These are phyloP conservation scores for Rhizopogon vesiculosus DNA, from an alignment of 768 basidiomycete genomes.

Conservation along the genomic window DNA sequence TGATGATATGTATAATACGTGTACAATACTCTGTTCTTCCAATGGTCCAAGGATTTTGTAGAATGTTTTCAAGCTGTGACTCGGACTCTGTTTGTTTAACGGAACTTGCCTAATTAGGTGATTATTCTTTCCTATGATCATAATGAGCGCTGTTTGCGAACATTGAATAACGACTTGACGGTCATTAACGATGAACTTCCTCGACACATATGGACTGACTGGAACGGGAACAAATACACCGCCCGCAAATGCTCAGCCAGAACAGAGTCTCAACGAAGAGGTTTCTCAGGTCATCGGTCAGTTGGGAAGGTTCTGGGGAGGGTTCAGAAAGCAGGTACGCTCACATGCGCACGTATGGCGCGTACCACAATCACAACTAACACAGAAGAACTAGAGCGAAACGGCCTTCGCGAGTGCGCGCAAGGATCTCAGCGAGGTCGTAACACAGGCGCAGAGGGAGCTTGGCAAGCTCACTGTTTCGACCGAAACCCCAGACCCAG, in stretches of 20 bases:
- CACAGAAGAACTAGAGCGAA: conserved; percentile 50
- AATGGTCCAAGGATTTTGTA: background rate
- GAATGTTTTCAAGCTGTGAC: no score
- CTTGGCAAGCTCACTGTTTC: conserved; percentile 50
- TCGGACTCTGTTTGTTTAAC: no score
- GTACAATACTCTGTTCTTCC: conserved; percentile 8
- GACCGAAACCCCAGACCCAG: conserved; percentile 15
- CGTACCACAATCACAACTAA: background rate
- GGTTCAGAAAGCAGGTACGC: conserved; percentile 82
- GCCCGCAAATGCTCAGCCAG: conserved; percentile 35
- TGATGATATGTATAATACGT: conserved; percentile 4
- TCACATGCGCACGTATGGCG: background rate
- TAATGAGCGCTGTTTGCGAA: background rate
- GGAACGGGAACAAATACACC: conserved; percentile 42
- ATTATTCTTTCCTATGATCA: background rate
- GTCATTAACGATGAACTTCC: conserved; percentile 56
- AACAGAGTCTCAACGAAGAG: conserved; percentile 74
- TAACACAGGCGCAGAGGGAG: conserved; percentile 77
- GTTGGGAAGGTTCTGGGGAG: conserved; percentile 84
- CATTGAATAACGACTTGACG: background rate
- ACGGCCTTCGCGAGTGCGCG: conserved; percentile 61
- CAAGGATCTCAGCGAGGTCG: conserved; percentile 69
- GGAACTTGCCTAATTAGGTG: conserved; percentile 10
- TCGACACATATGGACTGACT: conserved; percentile 62
- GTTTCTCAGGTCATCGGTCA: conserved; percentile 88